These are phyloP conservation scores for Dissoconium aciculare DNA, from an alignment of 2,329 filamentous ascomycete genomes.

Conservation along the genomic window DNA sequence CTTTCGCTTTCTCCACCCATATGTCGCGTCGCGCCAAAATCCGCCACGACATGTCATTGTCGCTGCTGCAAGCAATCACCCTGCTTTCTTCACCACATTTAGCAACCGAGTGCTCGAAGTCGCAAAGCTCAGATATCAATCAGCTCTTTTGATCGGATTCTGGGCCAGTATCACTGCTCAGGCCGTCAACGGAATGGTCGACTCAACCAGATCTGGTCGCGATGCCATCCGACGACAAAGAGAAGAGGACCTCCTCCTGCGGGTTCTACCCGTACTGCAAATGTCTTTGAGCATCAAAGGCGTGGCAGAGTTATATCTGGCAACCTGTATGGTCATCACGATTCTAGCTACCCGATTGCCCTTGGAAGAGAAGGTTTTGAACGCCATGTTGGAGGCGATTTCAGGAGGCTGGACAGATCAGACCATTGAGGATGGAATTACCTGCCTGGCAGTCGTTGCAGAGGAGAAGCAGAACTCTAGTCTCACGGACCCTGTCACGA, in stretches of 20 bases:
- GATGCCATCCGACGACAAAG: constrained; percentile 62
- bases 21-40: constrained; percentile 59
- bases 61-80: constrained; percentile 66
- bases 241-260: constrained; percentile 61
- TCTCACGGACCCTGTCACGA: constrained; percentile 55
- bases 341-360: constrained; percentile 72
- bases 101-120: constrained; percentile 67
- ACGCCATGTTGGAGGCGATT: constrained; percentile 79
- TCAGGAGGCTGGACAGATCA: constrained; percentile 61
- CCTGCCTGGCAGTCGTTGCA: constrained; percentile 66
- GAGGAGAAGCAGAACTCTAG: constrained; percentile 59
- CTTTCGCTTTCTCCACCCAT: constrained; percentile 75
- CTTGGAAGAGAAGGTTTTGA: constrained; percentile 65
- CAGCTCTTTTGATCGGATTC: constrained; percentile 67
- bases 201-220: constrained; percentile 60
- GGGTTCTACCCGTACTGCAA: constrained; percentile 54
- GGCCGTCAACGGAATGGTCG: constrained; percentile 67
- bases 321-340: constrained; percentile 80
- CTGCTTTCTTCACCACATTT: constrained; percentile 57
- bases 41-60: constrained; percentile 72
- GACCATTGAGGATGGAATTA: constrained; percentile 57
- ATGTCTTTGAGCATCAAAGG: constrained; percentile 62
- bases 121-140: constrained; percentile 55
- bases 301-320: constrained; percentile 64
- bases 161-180: constrained; percentile 85